These are phyloP conservation scores for Physcomitrellopsis africana DNA, from an alignment of 225 moss, liverwort and hornwort genomes.

Conservation along the genomic window DNA sequence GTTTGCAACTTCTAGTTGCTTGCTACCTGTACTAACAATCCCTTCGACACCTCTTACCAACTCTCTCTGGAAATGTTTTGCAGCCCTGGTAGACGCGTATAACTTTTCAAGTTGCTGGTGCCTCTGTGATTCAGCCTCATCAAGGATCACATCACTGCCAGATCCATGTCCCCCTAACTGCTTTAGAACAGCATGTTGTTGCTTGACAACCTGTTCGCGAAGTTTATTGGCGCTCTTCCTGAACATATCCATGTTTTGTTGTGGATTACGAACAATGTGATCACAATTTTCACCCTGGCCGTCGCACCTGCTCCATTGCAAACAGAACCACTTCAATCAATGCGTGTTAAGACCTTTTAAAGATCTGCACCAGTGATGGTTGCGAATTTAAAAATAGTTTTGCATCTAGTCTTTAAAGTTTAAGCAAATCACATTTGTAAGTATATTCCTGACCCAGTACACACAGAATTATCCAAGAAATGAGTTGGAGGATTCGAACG, in stretches of 20 bases:
- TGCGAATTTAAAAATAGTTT: slow-evolving; percentile 5
- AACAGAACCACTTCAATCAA: slow-evolving; percentile 27
- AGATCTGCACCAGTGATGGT: neutral
- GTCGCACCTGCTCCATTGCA: slow-evolving; percentile 32
- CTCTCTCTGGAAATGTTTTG: slow-evolving; percentile 88
- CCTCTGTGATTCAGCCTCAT: slow-evolving; percentile 81
- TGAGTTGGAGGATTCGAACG: neutral
- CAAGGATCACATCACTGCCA: slow-evolving; percentile 63
- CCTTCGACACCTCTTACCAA: slow-evolving; percentile 90
- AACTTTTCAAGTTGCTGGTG: slow-evolving; percentile 90
- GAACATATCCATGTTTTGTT: slow-evolving; percentile 54
- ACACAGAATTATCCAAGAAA: slow-evolving; percentile 19
- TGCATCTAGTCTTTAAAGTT: neutral
- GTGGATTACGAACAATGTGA: slow-evolving; percentile 25
- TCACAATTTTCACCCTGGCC: slow-evolving; percentile 31
- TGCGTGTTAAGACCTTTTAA: slow-evolving; percentile 3
- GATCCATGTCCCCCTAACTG: slow-evolving; percentile 52
- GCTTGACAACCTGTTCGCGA: slow-evolving; percentile 60
- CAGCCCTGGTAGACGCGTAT: slow-evolving; percentile 83
- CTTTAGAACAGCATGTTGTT: slow-evolving; percentile 57
- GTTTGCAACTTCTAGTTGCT: slow-evolving; percentile 75
- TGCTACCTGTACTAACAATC: slow-evolving; percentile 63
- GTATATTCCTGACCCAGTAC: slow-evolving; percentile 7
- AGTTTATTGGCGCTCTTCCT: slow-evolving; percentile 57
- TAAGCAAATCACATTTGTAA: neutral